Conservation (phyloP, 2,329 filamentous ascomycete genomes). For the Penicillium griseofulvum region DNA sequence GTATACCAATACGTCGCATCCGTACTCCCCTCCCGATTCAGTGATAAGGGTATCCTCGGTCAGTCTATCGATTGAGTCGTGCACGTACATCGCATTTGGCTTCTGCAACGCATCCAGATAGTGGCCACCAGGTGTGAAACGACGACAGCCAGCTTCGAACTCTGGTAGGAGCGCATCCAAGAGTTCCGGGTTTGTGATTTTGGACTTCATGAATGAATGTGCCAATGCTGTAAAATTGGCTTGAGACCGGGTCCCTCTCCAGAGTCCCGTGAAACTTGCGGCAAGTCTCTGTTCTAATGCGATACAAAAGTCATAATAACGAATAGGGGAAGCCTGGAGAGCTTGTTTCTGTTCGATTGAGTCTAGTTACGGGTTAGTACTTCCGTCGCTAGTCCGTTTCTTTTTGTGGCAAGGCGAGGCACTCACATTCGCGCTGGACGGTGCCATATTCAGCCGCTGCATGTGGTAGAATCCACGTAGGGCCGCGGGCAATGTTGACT, state of each 20-base stretch:
- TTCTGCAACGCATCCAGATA: conserved; percentile 9
- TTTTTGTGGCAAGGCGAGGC: neutral
- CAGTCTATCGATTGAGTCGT: conserved; percentile 2
- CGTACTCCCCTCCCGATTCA: neutral
- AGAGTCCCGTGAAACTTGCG: conserved; percentile 3
- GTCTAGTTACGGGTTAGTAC: neutral
- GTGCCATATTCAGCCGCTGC: conserved; percentile 2
- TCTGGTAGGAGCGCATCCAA: neutral
- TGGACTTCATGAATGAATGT: conserved; percentile 7
- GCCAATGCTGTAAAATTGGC: conserved; percentile 2
- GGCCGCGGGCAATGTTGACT: conserved; percentile 4
- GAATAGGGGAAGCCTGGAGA: neutral
- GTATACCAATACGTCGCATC: conserved; percentile 4
- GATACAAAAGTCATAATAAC: conserved; percentile 5
- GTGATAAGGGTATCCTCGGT: conserved; percentile 6
- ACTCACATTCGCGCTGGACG: conserved; percentile 7
- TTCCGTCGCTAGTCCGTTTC: neutral
- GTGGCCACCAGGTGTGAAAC: conserved; percentile 6
- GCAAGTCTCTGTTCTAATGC: conserved; percentile 2
- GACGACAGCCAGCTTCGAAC: conserved; percentile 11
- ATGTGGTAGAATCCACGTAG: conserved; percentile 9
- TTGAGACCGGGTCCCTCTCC: conserved; percentile 6
- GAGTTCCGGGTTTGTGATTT: neutral
- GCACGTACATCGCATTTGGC: conserved; percentile 1
- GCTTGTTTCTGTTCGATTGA: neutral